These are phyloP conservation scores for Xylaria grammica DNA, from an alignment of 495 filamentous ascomycete species.

Conservation along the genomic window DNA sequence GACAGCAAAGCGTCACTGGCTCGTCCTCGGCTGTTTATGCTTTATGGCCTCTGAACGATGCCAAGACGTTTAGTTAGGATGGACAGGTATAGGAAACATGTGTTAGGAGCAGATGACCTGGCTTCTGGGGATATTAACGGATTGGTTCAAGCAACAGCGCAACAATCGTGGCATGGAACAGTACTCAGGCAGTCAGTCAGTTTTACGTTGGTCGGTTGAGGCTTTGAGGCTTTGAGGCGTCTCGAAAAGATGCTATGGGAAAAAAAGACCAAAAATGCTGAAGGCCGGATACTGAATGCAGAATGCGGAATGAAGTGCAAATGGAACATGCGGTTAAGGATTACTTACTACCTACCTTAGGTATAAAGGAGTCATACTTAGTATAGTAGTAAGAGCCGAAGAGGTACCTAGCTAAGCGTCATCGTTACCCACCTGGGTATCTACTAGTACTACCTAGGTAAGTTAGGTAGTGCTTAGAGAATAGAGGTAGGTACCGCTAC, in stretches of 20 bases:
- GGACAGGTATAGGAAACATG: not conserved
- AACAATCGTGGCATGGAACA: not conserved
- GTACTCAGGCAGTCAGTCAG: not conserved
- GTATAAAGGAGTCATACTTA: too few species aligned
- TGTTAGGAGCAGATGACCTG: not conserved
- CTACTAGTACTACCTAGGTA: too few species aligned
- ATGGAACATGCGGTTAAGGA: too few species aligned
- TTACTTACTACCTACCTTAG: too few species aligned
- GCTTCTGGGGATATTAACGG: not conserved
- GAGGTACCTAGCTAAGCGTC: too few species aligned
- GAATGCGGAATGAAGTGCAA: too few species aligned
- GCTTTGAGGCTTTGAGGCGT: not conserved
- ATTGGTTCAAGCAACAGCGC: not conserved
- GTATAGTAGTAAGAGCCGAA: too few species aligned
- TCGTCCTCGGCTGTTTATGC: not conserved
- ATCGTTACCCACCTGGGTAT: too few species aligned
- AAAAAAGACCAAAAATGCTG: too few species aligned
- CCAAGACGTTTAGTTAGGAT: not conserved
- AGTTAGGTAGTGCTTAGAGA: too few species aligned
- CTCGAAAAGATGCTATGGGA: not conserved
- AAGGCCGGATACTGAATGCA: too few species aligned
- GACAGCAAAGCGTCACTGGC: not conserved
- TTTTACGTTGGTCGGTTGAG: conserved; percentile 3
- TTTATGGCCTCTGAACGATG: not conserved
- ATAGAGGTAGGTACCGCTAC: too few species aligned